Evolutionary conservation across 345 rosid species (phyloP).

Genomic region (Eucalyptus sideroxylon): DNA sequence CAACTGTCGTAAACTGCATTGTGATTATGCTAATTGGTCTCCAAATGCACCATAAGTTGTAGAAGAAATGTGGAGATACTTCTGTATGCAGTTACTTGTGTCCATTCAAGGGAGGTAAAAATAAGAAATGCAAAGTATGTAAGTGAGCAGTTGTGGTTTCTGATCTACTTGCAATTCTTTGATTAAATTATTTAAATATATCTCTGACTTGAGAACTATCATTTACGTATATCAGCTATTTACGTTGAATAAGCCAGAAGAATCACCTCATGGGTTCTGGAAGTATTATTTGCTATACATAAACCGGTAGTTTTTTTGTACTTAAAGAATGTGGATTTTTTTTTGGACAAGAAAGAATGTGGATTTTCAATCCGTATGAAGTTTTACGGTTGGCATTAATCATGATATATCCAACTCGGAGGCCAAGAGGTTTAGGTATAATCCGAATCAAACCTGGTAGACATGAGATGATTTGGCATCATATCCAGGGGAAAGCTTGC

Average conservation of each 20-base stretch:
- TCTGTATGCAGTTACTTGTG: neutral
- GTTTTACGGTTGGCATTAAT: neutral
- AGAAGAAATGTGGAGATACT: neutral
- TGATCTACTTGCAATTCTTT: neutral
- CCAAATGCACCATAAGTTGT: neutral
- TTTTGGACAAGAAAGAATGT: neutral
- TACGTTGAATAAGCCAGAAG: neutral
- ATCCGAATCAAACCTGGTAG: neutral
- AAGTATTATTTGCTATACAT: neutral
- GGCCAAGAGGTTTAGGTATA: neutral
- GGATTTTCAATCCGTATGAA: neutral
- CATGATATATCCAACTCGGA: neutral
- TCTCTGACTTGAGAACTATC: neutral
- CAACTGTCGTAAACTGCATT: neutral
- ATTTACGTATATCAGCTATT: neutral
- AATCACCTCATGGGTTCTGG: neutral
- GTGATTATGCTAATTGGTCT: neutral
- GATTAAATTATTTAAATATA: neutral
- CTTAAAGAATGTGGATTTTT: neutral
- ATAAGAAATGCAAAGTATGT: neutral
- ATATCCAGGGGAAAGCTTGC: neutral
- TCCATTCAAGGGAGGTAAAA: neutral
- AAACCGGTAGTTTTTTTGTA: neutral
- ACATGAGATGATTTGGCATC: neutral
- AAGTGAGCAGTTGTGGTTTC: neutral